Evolutionary conservation across 768 basidiomycete species (phyloP).

Genomic region (Mycena haematopus): DNA sequence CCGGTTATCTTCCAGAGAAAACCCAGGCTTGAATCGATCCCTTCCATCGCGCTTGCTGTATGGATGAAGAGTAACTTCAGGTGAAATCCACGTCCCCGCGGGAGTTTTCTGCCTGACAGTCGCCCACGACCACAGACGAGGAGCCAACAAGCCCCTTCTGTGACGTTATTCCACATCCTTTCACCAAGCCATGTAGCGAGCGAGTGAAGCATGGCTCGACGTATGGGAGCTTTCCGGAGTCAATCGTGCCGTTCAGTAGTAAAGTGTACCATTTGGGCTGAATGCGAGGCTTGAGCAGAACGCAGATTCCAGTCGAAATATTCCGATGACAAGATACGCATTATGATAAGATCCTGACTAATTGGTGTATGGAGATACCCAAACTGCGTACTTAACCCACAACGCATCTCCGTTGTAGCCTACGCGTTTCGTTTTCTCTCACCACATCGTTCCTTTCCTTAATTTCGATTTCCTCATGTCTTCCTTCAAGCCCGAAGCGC

Average conservation of each 20-base stretch:
- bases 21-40: background rate
- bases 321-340: too few species aligned
- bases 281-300: background rate
- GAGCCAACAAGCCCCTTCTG: constrained; percentile 35
- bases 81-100: background rate
- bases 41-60: constrained; percentile 5
- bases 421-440: constrained; percentile 3
- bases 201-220: constrained; percentile 65
- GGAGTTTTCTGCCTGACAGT: background rate
- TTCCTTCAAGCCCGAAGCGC: background rate
- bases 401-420: too few species aligned
- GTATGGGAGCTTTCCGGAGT: background rate
- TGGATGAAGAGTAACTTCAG: background rate
- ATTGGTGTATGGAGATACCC: too few species aligned
- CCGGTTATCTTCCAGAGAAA: background rate
- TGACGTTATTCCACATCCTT: constrained; percentile 65
- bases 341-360: too few species aligned
- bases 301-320: too few species aligned
- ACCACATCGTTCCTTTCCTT: background rate
- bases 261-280: background rate
- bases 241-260: background rate
- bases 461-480: constrained; percentile 29
- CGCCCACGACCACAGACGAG: background rate
- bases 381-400: too few species aligned
- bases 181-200: constrained; percentile 78